phyloP scores from a whole-genome alignment of 768 basidiomycete species.

The Boletales sp. region DNA sequence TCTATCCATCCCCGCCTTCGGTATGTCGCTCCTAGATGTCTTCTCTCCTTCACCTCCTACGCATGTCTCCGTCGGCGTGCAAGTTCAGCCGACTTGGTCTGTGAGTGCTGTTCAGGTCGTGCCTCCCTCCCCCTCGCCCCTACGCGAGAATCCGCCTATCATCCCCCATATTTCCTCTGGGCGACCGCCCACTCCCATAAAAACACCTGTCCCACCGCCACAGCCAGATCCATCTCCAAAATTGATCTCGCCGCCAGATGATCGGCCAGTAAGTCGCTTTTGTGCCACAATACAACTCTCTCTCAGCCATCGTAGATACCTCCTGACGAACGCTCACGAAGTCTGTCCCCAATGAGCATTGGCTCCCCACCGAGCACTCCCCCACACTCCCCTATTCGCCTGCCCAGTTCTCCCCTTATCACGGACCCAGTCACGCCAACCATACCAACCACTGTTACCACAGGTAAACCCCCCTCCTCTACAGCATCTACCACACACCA shows the following conservation, averaged over 20 bases:
- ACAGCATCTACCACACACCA: slow-evolving; percentile 16
- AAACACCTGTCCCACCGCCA: slow-evolving; percentile 6
- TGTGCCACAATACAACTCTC: not conserved
- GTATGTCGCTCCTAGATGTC: slow-evolving; percentile 29
- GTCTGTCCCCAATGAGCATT: slow-evolving; percentile 61
- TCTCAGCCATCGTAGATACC: slow-evolving; percentile 32
- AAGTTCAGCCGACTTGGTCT: slow-evolving; percentile 36
- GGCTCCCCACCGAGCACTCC: slow-evolving; percentile 45
- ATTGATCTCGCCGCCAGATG: slow-evolving; percentile 13
- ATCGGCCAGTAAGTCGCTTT: slow-evolving; percentile 19
- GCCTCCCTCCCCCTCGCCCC: slow-evolving; percentile 13
- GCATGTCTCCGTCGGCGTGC: slow-evolving; percentile 44
- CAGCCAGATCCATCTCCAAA: slow-evolving; percentile 9
- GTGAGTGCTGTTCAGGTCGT: slow-evolving; percentile 39
- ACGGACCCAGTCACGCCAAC: slow-evolving; percentile 2
- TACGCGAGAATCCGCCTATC: slow-evolving; percentile 6
- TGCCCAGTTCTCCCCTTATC: slow-evolving; percentile 1
- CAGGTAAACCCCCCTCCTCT: slow-evolving; percentile 7
- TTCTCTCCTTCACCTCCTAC: slow-evolving; percentile 19
- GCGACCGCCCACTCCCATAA: slow-evolving; percentile 10
- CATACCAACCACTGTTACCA: slow-evolving; percentile 1
- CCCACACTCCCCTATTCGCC: slow-evolving; percentile 18
- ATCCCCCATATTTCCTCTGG: not conserved
- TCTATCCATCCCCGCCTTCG: slow-evolving; percentile 23
- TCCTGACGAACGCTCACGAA: slow-evolving; percentile 36